Evolutionary conservation across 306 rosid species (phyloP).

Genomic region (Castanea sativa): DNA sequence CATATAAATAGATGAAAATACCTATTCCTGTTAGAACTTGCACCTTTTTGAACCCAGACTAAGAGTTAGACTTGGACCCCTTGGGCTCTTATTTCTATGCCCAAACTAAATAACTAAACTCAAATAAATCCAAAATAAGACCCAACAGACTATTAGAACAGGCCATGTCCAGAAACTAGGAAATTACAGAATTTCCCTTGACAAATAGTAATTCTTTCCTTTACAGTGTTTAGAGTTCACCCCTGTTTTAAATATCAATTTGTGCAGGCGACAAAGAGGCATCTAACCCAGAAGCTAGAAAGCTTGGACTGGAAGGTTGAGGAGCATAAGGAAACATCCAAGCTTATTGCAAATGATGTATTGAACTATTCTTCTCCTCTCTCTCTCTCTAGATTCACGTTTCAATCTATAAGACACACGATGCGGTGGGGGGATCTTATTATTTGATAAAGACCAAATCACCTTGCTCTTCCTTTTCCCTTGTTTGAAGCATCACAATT

Average conservation of each 20-base stretch:
- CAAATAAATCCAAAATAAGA: too few species aligned
- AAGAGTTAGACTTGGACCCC: too few species aligned
- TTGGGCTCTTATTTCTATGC: too few species aligned
- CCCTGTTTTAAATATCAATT: conserved; percentile 3
- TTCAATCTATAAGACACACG: neutral
- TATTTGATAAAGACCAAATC: neutral
- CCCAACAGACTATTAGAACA: too few species aligned
- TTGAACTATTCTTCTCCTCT: conserved; percentile 20
- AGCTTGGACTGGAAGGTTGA: conserved; percentile 65
- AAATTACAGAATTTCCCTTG: too few species aligned
- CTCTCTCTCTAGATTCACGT: neutral
- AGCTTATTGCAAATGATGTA: conserved; percentile 65
- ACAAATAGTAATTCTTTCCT: conserved; percentile 15
- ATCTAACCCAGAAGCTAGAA: conserved; percentile 66
- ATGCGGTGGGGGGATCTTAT: neutral
- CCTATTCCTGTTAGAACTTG: too few species aligned
- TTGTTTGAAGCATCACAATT: neutral
- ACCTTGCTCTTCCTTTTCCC: neutral
- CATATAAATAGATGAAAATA: too few species aligned
- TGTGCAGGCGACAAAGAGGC: conserved; percentile 62
- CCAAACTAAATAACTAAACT: too few species aligned
- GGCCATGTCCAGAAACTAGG: too few species aligned
- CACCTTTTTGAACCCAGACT: too few species aligned
- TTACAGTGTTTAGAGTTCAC: neutral
- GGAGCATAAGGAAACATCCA: conserved; percentile 54